These are phyloP conservation scores for Pseudocercospora eumusae DNA, from an alignment of 2,329 filamentous ascomycete genomes.

Conservation along the genomic window DNA sequence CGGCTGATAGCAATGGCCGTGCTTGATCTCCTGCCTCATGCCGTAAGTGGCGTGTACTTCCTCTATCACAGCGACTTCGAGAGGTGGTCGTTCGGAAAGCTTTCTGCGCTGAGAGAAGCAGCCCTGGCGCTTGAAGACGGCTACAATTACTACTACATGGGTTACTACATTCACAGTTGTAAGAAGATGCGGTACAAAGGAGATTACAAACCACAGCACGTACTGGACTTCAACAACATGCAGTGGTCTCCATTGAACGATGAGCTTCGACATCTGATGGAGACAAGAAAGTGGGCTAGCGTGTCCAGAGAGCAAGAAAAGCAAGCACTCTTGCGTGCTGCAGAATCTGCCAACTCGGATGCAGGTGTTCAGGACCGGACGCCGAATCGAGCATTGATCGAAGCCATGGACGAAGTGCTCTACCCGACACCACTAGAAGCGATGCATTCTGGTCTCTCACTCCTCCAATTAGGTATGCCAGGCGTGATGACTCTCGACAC, in stretches of 20 bases:
- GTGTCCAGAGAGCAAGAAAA: conserved; percentile 41
- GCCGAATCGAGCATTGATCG: conserved; percentile 4
- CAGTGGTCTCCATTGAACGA: conserved; percentile 39
- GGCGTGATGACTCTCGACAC: conserved; percentile 61
- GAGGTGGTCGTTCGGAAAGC: conserved; percentile 69
- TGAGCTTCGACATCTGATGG: conserved; percentile 45
- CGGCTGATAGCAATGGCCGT: conserved; percentile 74
- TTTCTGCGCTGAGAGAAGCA: conserved; percentile 73
- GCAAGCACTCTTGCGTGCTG: conserved; percentile 21
- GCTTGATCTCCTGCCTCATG: conserved; percentile 72
- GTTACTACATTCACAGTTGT: conserved; percentile 72
- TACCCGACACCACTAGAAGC: conserved; percentile 30
- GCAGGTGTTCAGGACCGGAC: neutral
- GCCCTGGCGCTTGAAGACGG: conserved; percentile 67
- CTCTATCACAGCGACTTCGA: conserved; percentile 76
- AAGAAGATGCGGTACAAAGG: conserved; percentile 85
- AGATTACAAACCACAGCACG: conserved; percentile 72
- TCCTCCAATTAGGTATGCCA: conserved; percentile 67
- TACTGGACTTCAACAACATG: conserved; percentile 63
- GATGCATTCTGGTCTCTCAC: conserved; percentile 45
- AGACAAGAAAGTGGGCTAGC: conserved; percentile 58
- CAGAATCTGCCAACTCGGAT: neutral
- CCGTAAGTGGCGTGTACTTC: conserved; percentile 81
- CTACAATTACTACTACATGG: conserved; percentile 75
- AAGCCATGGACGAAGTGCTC: conserved; percentile 26